Conservation (phyloP, 1,284 basidiomycete genomes). For the Sanghuangporus baumii region DNA sequence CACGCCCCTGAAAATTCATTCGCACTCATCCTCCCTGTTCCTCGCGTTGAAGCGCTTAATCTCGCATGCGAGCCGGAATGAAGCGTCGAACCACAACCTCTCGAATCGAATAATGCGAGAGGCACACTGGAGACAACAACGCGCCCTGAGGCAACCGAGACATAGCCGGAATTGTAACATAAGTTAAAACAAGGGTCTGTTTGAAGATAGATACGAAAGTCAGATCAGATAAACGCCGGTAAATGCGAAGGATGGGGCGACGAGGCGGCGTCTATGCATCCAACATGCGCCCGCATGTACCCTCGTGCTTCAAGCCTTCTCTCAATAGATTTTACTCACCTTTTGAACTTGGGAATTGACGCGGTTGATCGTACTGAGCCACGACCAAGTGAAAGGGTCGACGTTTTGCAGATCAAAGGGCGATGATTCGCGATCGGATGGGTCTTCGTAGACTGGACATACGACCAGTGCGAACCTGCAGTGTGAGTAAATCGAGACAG, state of each 20-base stretch:
- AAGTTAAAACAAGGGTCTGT: slow-evolving; percentile 84
- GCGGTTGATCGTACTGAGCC: slow-evolving; percentile 95
- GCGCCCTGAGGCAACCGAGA: slow-evolving; percentile 45
- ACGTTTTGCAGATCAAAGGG: slow-evolving; percentile 58
- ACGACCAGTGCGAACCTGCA: slow-evolving; percentile 84
- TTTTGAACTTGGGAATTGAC: slow-evolving; percentile 98
- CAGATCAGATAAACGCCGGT: background rate
- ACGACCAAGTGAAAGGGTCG: slow-evolving; percentile 85
- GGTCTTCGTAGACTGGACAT: slow-evolving; percentile 86
- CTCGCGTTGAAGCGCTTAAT: slow-evolving; percentile 38
- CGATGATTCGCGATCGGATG: slow-evolving; percentile 58
- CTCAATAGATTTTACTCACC: slow-evolving; percentile 35
- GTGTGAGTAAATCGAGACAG: background rate
- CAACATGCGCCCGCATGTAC: too few species aligned
- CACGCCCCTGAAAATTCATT: background rate
- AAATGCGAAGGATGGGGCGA: background rate
- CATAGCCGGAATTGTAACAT: slow-evolving; percentile 82
- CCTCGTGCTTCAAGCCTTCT: too few species aligned
- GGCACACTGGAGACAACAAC: slow-evolving; percentile 64
- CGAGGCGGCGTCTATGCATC: background rate
- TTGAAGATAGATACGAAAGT: background rate
- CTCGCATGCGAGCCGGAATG: slow-evolving; percentile 88
- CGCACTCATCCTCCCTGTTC: background rate
- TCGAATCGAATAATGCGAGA: slow-evolving; percentile 70
- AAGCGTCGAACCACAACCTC: slow-evolving; percentile 87